Evolutionary conservation across 2,329 filamentous ascomycete genomes (phyloP), one percentile per base, ranked within the genome.

Genomic region (Sporothrix inflata): DNA sequence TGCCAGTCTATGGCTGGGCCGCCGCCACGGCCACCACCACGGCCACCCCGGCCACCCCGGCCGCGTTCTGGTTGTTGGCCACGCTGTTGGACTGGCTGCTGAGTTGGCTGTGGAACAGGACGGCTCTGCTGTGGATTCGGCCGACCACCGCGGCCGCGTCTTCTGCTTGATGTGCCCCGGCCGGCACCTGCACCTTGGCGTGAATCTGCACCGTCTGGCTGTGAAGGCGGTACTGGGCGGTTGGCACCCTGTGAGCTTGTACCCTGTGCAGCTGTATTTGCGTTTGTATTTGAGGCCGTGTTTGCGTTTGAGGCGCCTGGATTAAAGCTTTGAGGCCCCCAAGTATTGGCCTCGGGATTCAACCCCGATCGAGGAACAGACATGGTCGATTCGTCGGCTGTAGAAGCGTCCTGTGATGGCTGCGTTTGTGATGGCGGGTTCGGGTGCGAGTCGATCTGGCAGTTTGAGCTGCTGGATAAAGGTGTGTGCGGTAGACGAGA

Each of bases 311-410:
- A 38, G n/a, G 55, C n/a, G 12, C 47, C 45, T 3, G 34, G 8
- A 11, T 5, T 24, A 7, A 27, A 51, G 2, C 11, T 12, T 7
- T n/a, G 38, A 3, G 65, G 55, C 21, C 42, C 53, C 71, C 71
- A 72, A 1, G 45, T 38, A 21, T 45, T 69, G 5, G 71, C 71
- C 42, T 63, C 66, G 9, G 71, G 71, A n/a, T 72, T 72, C 65
- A 72, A 24, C 19, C 61, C 60, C 9, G 47, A 21, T 1, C 40
- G 16, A 4, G 70, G 34, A 21, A 53, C 42, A n/a, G 63, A 53
- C 63, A 72, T 72, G 61, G 2, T 7, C 8, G 34, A 55, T 40
- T 19, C 9, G 9, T 14, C 24, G 30, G 47, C 21, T 16, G 60
- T 1, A 27, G 60, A 38, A 65, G 60, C 38, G 69, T 70, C 27